Conservation (phyloP, 495 filamentous ascomycete species). For the Penicillium coffeae region DNA sequence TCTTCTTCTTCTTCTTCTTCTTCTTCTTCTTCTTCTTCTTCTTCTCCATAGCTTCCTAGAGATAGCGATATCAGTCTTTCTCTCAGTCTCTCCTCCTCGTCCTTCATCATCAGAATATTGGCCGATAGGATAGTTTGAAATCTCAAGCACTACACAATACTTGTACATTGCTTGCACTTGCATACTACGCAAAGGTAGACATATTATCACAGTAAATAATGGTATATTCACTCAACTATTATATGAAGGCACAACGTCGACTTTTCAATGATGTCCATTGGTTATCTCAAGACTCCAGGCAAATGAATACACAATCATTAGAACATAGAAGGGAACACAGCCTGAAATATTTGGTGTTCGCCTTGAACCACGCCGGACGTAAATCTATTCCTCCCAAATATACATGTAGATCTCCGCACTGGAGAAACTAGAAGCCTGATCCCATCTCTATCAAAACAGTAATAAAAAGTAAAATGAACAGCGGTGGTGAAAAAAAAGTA, state of each 20-base stretch:
- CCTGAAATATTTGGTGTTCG: constrained; percentile 14
- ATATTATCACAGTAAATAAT: too few relatives aligned
- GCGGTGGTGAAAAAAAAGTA: constrained; percentile 1
- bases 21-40: too few relatives aligned
- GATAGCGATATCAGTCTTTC: too few relatives aligned
- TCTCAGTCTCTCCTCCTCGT: too few relatives aligned
- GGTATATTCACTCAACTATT: too few relatives aligned
- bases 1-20: too few relatives aligned
- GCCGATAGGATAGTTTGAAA: too few relatives aligned
- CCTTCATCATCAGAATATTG: too few relatives aligned
- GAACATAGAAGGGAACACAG: constrained; percentile 12
- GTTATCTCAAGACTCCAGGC: constrained; percentile 20
- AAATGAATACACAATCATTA: constrained; percentile 20
- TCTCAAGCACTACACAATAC: too few relatives aligned
- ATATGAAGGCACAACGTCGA: neutral
- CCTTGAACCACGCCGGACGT: constrained; percentile 13
- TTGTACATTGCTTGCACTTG: too few relatives aligned
- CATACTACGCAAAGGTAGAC: too few relatives aligned
- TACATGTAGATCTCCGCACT: constrained; percentile 16
- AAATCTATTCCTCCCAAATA: constrained; percentile 20
- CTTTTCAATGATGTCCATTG: constrained; percentile 12
- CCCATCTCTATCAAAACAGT: constrained; percentile 16
- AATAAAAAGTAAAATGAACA: constrained; percentile 8
- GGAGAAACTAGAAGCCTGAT: constrained; percentile 6
- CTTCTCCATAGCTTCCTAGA: too few relatives aligned